These are phyloP conservation scores for Oryza meridionalis DNA, from an alignment of 176 grass and related monocot species.

Conservation along the genomic window DNA sequence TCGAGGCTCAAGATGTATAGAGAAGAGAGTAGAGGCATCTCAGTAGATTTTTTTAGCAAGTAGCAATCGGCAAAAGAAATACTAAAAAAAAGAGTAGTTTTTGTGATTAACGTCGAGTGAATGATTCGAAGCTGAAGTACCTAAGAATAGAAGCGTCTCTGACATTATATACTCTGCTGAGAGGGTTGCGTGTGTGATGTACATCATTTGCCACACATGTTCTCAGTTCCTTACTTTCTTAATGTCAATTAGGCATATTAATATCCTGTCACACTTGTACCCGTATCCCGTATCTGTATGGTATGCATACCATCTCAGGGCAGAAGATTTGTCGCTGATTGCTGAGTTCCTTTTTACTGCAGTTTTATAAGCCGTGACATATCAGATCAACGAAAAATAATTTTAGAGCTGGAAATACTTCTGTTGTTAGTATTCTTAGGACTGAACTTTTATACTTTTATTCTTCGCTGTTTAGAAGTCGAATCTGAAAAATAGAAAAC, in stretches of 20 bases:
- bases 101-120: neutral
- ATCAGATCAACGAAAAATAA: no score
- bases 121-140: neutral
- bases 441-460: no score
- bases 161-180: neutral
- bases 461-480: no score
- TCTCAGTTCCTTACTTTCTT: conserved; percentile 1
- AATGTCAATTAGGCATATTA: neutral
- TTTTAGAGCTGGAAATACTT: no score
- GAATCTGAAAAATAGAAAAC: no score
- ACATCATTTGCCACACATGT: neutral
- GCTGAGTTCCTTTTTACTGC: no score
- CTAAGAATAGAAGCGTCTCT: neutral
- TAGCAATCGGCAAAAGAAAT: neutral
- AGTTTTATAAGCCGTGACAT: no score
- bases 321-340: no score
- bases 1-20: conserved; percentile 21
- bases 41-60: neutral
- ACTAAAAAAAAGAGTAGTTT: neutral
- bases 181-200: neutral
- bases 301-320: no score
- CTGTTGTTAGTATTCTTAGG: no score
- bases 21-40: conserved; percentile 4
- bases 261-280: no score
- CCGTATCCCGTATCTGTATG: no score